phyloP scores from a whole-genome alignment of 805 yeast genomes.

The Saturnispora ahearnii region DNA sequence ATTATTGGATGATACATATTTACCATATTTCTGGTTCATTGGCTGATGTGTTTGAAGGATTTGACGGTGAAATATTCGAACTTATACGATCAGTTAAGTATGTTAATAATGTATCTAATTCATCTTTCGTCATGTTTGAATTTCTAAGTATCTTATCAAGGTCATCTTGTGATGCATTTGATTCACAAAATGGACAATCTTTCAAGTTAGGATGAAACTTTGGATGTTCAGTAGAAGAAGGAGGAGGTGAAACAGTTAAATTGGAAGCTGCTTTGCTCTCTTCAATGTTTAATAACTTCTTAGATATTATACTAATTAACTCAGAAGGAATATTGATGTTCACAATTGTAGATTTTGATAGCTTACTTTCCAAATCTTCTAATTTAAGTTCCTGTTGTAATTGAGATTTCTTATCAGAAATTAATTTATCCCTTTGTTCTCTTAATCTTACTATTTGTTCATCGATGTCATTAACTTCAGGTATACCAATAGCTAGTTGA shows the following conservation, averaged over 20 bases:
- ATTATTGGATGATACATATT: neutral
- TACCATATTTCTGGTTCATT: slow-evolving; percentile 2
- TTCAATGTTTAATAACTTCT: slow-evolving; percentile 3
- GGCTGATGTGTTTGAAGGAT: neutral
- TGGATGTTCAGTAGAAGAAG: neutral
- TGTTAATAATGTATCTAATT: slow-evolving; percentile 3
- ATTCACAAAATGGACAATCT: slow-evolving; percentile 7
- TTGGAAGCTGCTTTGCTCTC: neutral
- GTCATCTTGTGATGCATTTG: neutral
- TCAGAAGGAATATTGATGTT: slow-evolving; percentile 7
- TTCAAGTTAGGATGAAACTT: slow-evolving; percentile 2
- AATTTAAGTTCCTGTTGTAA: neutral
- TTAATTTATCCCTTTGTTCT: slow-evolving; percentile 4
- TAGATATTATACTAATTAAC: slow-evolving; percentile 2
- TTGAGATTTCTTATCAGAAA: neutral
- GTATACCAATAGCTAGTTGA: neutral
- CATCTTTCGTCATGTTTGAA: neutral
- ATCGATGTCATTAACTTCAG: slow-evolving; percentile 8
- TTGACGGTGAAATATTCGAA: neutral
- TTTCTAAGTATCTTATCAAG: neutral
- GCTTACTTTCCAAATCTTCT: neutral
- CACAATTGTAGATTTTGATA: slow-evolving; percentile 3
- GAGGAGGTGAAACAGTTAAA: neutral
- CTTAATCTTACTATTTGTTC: slow-evolving; percentile 8
- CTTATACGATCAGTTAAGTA: slow-evolving; percentile 1